phyloP scores from a whole-genome alignment of 2,329 filamentous ascomycete genomes.

The Aspergillus tubingensis region DNA sequence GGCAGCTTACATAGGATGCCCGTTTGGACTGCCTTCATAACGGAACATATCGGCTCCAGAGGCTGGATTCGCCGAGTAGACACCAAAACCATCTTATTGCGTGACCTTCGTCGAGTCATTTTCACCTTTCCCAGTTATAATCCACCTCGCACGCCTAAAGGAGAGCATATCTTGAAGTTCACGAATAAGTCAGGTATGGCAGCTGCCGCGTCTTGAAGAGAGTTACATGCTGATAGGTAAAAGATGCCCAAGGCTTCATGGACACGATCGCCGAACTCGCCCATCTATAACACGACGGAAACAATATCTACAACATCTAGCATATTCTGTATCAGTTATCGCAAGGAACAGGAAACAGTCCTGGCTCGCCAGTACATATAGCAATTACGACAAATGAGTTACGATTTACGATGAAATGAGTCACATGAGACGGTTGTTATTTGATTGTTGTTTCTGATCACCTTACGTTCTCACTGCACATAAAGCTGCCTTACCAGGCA shows the following conservation, averaged over 20 bases:
- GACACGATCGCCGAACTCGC: conserved; percentile 35
- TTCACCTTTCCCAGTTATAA: conserved; percentile 55
- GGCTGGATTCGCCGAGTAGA: conserved; percentile 52
- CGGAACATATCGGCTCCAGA: conserved; percentile 47
- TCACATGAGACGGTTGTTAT: not conserved
- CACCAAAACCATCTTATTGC: conserved; percentile 49
- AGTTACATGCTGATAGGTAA: conserved; percentile 10
- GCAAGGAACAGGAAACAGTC: conserved; percentile 1
- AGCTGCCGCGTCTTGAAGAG: not conserved
- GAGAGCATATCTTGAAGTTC: conserved; percentile 46
- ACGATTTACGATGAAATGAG: conserved; percentile 10
- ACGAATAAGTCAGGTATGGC: conserved; percentile 33
- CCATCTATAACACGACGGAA: not conserved
- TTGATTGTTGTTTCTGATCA: not conserved
- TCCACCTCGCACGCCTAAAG: conserved; percentile 38
- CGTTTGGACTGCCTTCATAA: conserved; percentile 63
- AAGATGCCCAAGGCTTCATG: conserved; percentile 45
- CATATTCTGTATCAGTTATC: not conserved
- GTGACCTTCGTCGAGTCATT: conserved; percentile 54
- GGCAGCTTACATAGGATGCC: conserved; percentile 46
- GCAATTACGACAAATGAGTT: conserved; percentile 10
- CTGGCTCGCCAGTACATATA: not conserved
- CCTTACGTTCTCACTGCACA: not conserved
- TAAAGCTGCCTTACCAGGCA: conserved; percentile 1
- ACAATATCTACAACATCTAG: not conserved